A percentile compares a stretch with the other conserved stretches of the same genome.
phyloP scores from a whole-genome alignment of 768 basidiomycete species.

The Pleurotus citrinopileatus region DNA sequence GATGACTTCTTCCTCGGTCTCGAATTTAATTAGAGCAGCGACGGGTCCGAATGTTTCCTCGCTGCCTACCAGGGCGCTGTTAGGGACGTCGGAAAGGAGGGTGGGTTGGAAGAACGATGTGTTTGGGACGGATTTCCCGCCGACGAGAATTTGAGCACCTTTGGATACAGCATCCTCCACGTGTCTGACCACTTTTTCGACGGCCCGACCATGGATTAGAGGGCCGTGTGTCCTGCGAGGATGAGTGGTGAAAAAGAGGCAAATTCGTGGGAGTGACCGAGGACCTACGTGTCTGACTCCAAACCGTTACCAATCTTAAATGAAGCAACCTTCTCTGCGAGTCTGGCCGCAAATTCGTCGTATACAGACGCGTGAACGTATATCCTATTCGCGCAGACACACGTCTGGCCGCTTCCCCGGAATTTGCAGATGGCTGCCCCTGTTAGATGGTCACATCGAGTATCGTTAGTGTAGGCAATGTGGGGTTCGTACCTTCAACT shows the following conservation, averaged over 20 bases:
- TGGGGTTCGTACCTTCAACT: constrained; percentile 58
- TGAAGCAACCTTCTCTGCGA: constrained; percentile 74
- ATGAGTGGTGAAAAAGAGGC: neutral
- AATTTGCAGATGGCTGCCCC: constrained; percentile 82
- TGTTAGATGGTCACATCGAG: too few relatives aligned
- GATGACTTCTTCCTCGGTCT: constrained; percentile 92
- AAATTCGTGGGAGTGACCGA: too few relatives aligned
- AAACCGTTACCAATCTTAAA: constrained; percentile 91
- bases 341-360: constrained; percentile 85
- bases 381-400: constrained; percentile 89
- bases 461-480: neutral
- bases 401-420: constrained; percentile 79
- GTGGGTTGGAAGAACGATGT: constrained; percentile 82
- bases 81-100: constrained; percentile 80
- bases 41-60: constrained; percentile 98
- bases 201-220: constrained; percentile 82
- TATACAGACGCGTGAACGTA: constrained; percentile 85
- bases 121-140: constrained; percentile 67
- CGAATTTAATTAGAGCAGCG: constrained; percentile 84
- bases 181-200: constrained; percentile 83
- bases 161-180: constrained; percentile 82
- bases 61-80: constrained; percentile 55
- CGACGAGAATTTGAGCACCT: constrained; percentile 86
- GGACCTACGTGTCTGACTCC: constrained; percentile 66
- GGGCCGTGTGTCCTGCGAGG: constrained; percentile 86